Evolutionary conservation across 2,329 filamentous ascomycete species (phyloP), one percentile per base, ranked within the genome.

Genomic region (Aspergillus udagawae): DNA sequence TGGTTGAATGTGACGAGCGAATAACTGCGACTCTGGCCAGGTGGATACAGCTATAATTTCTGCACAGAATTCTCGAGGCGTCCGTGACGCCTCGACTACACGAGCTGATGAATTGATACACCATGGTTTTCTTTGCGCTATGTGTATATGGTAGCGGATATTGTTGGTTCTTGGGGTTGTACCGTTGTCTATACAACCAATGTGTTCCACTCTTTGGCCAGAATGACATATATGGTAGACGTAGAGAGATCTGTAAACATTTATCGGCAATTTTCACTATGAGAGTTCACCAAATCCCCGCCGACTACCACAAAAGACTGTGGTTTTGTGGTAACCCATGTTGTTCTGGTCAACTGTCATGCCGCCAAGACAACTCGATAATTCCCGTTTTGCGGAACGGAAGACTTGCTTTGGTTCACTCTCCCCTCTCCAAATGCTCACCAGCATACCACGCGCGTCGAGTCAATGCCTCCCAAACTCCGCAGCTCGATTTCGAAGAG

Each of bases 401-500:
- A 35, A 6, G 2, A 52, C 44, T 35, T 29, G 38, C 59, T 59
- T 60, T 50, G 56, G 59, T 50, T 56, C n/a, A n/a, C 28, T 44
- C 49, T 45, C 49, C 32, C 44, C 20, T 41, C 50, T 56, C 57
- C 55, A 52, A 57, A 50, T 53, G 55, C 60, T 47, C 44, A 25
- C 58, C 52, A 49, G 48, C 49, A 38, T 47, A 25, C 28, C 44
- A 48, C 29, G 28, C 45, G 20, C 51, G 52, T 21, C 44, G 5
- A 47, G 44, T 58, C 66, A 73, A 77, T 77, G 75, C 73, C 75
- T 59, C 65, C 71, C 53, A 75, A 71, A 69, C 59, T 75, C 54
- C 70, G 71, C 64, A 65, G 68, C 56, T 63, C 71, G 60, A 67
- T 76, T 53, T 44, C 68, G 47, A 70, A 65, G 67, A 71, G 70